Base-by-base conservation (phyloP, 345 rosid species). In the Barbarea vulgaris region DNA sequence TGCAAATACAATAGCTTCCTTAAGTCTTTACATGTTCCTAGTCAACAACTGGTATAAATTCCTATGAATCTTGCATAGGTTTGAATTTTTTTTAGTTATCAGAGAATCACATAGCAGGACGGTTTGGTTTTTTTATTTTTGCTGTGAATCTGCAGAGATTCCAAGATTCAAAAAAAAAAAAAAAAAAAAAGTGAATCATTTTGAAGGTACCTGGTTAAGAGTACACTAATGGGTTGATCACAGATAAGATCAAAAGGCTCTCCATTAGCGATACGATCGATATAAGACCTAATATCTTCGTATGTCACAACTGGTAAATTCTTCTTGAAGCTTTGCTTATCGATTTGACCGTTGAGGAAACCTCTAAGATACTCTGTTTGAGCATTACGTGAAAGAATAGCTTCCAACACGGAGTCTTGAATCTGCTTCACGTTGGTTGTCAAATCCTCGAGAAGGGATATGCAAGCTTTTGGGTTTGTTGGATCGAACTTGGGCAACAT, bases 211-310 rank as follows among this genome's bases (percentile, higher is more conserved):
- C 98, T 93, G 17, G 92, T 82, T 77, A 91, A 89, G 44, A 93
- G 83, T 76, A 89, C 93, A 27, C 81, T 84, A 69, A 93, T 91
- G 31, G 93, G 89, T 25, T 82, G 80, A 25, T 87, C 81, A 33
- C 93, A 89, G 78, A 93, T 88, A 48, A 93, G 79, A 22, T 79
- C 63, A 3, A 86, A 86, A 2, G 85, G 67, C 75, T 84, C 89
- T 53, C 98, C 97, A 64, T 83, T 81, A 64, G 96, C 91, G 22
- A 93, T 85, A 83, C 93, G 83, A 33, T 91, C 89, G 21, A 93
- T 85, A 50, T 69, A 85, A 46, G 86, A 53, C 61, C 75, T 83
- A 69, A 84, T 81, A 61, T 91, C 92, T 72, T 93, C 97, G 25
- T 91, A 93, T 61, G 84, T 85, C 47, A 93, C 93, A 62, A 91